phyloP scores from a whole-genome alignment of 2,329 filamentous ascomycete genomes.

The Phaeosphaeriaceae sp. region DNA sequence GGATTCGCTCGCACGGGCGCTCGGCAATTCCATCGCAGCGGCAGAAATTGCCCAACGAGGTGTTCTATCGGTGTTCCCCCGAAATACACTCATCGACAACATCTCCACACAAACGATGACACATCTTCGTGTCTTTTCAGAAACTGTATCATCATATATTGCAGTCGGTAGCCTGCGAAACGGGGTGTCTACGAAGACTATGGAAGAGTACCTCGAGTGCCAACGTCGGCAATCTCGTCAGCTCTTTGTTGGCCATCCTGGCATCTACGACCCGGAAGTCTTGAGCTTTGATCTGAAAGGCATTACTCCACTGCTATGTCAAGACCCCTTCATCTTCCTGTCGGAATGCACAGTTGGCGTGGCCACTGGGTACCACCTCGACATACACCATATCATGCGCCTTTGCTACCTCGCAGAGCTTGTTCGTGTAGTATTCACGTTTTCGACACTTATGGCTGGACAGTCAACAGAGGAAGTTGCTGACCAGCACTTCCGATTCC shows the following conservation, averaged over 20 bases:
- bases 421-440: constrained; percentile 75
- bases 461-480: constrained; percentile 8
- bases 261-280: constrained; percentile 46
- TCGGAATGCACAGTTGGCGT: constrained; percentile 78
- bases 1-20: constrained; percentile 68
- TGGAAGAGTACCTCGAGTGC: constrained; percentile 71
- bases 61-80: constrained; percentile 70
- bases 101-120: constrained; percentile 85
- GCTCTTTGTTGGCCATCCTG: constrained; percentile 69
- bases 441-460: constrained; percentile 37
- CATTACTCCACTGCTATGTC: constrained; percentile 64
- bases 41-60: constrained; percentile 93
- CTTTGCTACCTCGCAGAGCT: constrained; percentile 92
- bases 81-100: constrained; percentile 79
- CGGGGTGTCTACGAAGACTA: constrained; percentile 66
- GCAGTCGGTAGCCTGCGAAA: constrained; percentile 74
- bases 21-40: constrained; percentile 86
- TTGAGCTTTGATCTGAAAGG: constrained; percentile 53
- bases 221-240: constrained; percentile 76
- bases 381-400: constrained; percentile 79
- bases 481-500: constrained; percentile 11
- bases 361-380: constrained; percentile 70
- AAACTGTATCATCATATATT: constrained; percentile 86
- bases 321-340: constrained; percentile 81
- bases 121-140: constrained; percentile 85